Base-by-base conservation (phyloP, 1,284 basidiomycete species). In the Sanguinoderma infundibulare region DNA sequence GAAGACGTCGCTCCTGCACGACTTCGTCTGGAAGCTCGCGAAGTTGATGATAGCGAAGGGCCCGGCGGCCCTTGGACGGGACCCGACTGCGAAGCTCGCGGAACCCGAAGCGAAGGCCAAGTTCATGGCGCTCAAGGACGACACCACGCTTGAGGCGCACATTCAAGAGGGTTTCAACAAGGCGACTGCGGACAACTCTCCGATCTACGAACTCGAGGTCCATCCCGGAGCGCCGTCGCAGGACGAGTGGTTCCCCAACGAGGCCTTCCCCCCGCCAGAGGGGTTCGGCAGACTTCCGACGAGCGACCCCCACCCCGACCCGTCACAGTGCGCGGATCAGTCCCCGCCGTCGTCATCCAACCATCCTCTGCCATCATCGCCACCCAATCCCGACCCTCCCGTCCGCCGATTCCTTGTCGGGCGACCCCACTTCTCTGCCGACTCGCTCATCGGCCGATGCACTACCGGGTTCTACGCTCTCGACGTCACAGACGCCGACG, bases 51-150 rank as follows among this genome's bases (percentile, higher is more conserved):
- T 28, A n/a, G n/a, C 24, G 51, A 10, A 2, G 32, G 58, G 32
- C 60, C 62, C 4, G 69, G 69, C 5, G 63, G 46, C 53, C n/a
- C n/a, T n/a, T n/a, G n/a, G n/a, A n/a, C n/a, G n/a, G n/a, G 67
- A 70, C 42, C 59, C 63, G 2, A 62, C 57, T 12, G 57, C 52
- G 28, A 24, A 22, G 20, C 30, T 35, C 5, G 34, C 51, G 14
- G n/a, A n/a, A n/a, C n/a, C n/a, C n/a, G n/a, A n/a, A n/a, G 14
- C 28, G 3, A 10, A 22, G 8, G 10, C n/a, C 6, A 42, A 53
- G 9, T n/a, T 8, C 12, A 7, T 2, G n/a, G 4, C 6, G 22
- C 49, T 52, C 38, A 26, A 20, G 7, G 20, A 5, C 14, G 20
- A 22, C n/a, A 17, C 2, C 22, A 10, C 24, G 35, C 20, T 46